These are phyloP conservation scores for Trichocomaceae sp. DNA, from an alignment of 2,329 filamentous ascomycete species.

Conservation along the genomic window DNA sequence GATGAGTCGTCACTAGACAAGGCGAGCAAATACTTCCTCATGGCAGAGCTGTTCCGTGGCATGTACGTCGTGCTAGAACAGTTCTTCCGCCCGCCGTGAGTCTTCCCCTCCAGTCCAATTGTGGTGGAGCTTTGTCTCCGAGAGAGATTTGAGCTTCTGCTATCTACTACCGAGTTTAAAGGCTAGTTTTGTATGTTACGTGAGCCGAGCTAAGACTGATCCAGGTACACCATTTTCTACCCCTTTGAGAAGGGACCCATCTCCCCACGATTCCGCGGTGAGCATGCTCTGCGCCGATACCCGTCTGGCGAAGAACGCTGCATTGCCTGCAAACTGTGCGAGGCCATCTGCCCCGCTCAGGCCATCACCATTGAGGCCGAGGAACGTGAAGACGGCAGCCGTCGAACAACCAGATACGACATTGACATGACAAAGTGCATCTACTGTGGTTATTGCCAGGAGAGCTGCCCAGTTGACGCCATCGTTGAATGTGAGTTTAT, in stretches of 20 bases:
- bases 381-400: slow-evolving; percentile 90
- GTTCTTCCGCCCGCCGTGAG: slow-evolving; percentile 95
- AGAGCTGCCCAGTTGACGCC: slow-evolving; percentile 96
- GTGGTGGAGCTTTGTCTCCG: neutral
- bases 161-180: neutral
- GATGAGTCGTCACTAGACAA: slow-evolving; percentile 72
- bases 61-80: slow-evolving; percentile 98
- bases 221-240: slow-evolving; percentile 98
- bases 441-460: slow-evolving; percentile 98
- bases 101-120: slow-evolving; percentile 28
- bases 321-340: slow-evolving; percentile 99
- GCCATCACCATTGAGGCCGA: slow-evolving; percentile 99
- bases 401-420: slow-evolving; percentile 94
- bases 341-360: slow-evolving; percentile 95
- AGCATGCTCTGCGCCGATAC: slow-evolving; percentile 93
- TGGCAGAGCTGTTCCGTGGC: slow-evolving; percentile 91
- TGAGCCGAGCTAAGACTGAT: slow-evolving; percentile 3
- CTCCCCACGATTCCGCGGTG: slow-evolving; percentile 93
- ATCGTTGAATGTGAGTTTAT: slow-evolving; percentile 62
- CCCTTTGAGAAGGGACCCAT: slow-evolving; percentile 99
- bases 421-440: slow-evolving; percentile 99
- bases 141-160: too few relatives aligned
- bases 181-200: neutral
- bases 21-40: slow-evolving; percentile 86
- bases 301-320: slow-evolving; percentile 97